Percentiles rank a stretch among this genome's conserved stretches.
These are phyloP conservation scores for Chlamydomonas sphaeroides DNA, from an alignment of 139 green algal species.

Conservation along the genomic window DNA sequence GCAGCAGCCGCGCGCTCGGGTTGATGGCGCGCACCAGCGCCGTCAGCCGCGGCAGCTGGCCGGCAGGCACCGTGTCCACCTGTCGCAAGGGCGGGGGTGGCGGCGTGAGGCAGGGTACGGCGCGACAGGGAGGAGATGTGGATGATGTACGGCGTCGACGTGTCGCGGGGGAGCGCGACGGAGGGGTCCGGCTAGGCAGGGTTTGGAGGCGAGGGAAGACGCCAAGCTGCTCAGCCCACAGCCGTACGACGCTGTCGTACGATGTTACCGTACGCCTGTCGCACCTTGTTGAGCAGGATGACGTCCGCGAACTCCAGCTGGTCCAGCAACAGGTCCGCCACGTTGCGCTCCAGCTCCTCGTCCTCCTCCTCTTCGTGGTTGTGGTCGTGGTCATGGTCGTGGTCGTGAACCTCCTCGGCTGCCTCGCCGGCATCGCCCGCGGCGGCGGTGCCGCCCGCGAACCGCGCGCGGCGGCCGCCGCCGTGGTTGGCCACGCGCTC, in stretches of 20 bases:
- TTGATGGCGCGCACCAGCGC: conserved; percentile 66
- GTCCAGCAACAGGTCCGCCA: conserved; percentile 79
- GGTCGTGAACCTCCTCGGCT: neutral
- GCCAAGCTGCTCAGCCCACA: no score
- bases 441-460: neutral
- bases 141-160: no score
- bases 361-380: conserved; percentile 33
- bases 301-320: conserved; percentile 87
- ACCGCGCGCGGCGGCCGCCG: conserved; percentile 2
- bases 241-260: no score
- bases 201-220: no score
- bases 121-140: no score
- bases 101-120: neutral
- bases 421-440: neutral
- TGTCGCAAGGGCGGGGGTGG: conserved; percentile 2
- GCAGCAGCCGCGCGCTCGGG: conserved; percentile 63
- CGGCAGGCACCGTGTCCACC: conserved; percentile 45
- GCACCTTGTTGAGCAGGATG: conserved; percentile 84
- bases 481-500: conserved; percentile 35
- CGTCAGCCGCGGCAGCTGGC: conserved; percentile 31
- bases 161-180: no score
- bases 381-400: conserved; percentile 19
- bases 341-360: conserved; percentile 64
- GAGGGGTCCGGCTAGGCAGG: no score
- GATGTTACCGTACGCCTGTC: no score